Conservation (phyloP, 2,329 filamentous ascomycete species). For the Chrysosporium keratinophilum region DNA sequence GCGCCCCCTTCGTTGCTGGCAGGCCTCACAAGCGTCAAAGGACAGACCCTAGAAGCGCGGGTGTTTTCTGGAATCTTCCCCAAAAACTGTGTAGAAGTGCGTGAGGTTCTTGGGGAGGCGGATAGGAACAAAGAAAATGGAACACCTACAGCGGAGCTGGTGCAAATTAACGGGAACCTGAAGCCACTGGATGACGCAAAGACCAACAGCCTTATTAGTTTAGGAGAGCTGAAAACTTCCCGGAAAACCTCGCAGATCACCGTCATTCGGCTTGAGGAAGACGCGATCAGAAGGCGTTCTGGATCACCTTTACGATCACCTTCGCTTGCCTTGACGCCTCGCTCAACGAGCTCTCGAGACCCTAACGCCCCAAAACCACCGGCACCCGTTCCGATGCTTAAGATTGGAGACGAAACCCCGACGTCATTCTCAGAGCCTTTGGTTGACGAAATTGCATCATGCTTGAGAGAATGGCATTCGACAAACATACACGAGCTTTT, state of each 20-base stretch:
- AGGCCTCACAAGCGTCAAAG: conserved; percentile 79
- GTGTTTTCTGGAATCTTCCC: conserved; percentile 99
- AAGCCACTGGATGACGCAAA: conserved; percentile 18
- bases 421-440: conserved; percentile 80
- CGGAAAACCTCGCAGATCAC: conserved; percentile 33
- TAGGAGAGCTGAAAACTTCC: conserved; percentile 26
- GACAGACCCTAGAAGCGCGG: conserved; percentile 85
- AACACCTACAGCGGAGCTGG: conserved; percentile 28
- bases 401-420: conserved; percentile 93
- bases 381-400: conserved; percentile 91
- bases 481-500: conserved; percentile 90
- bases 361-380: conserved; percentile 60
- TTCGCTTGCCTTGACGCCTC: conserved; percentile 29
- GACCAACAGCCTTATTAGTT: conserved; percentile 16
- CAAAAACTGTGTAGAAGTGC: conserved; percentile 83
- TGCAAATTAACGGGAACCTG: conserved; percentile 22
- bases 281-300: conserved; percentile 25
- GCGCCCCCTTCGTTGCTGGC: conserved; percentile 87
- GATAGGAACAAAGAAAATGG: conserved; percentile 32
- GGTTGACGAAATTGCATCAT: conserved; percentile 95
- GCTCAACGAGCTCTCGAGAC: conserved; percentile 42
- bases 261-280: conserved; percentile 30
- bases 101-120: conserved; percentile 74
- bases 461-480: conserved; percentile 94
- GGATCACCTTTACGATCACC: conserved; percentile 22